These are phyloP conservation scores for Escovopsis sp. DNA, from an alignment of 2,329 filamentous ascomycete genomes.

Conservation along the genomic window DNA sequence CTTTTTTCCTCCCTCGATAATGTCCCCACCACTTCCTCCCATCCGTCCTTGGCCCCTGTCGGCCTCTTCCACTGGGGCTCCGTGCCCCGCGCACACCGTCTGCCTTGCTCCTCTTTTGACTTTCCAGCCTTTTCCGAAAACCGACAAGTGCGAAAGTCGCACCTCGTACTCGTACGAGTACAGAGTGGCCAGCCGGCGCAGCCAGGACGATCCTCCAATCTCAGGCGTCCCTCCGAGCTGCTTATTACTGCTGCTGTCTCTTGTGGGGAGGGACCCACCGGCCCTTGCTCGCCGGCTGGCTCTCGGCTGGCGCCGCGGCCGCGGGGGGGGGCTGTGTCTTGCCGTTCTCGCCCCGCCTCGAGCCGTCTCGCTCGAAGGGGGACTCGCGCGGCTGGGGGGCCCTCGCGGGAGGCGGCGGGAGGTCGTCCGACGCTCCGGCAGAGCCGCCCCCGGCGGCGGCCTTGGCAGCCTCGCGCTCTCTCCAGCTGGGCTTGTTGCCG, in stretches of 20 bases:
- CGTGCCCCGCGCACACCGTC: no score
- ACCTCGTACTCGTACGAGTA: no score
- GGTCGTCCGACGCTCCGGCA: slow-evolving; percentile 17
- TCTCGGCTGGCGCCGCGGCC: slow-evolving; percentile 28
- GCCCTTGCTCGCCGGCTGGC: slow-evolving; percentile 38
- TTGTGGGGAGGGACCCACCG: slow-evolving; percentile 43
- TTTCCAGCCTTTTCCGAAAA: slow-evolving; percentile 9
- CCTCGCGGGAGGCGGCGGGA: slow-evolving; percentile 1
- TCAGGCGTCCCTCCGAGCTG: slow-evolving; percentile 5
- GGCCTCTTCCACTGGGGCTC: no score
- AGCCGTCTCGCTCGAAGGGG: slow-evolving; percentile 29
- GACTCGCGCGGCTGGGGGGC: slow-evolving; percentile 18
- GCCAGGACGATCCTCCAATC: slow-evolving; percentile 3
- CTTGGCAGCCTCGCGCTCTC: slow-evolving; percentile 51
- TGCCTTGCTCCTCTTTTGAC: no score
- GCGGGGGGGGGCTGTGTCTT: slow-evolving; percentile 25
- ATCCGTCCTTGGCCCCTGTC: slow-evolving; percentile 10
- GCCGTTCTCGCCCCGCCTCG: slow-evolving; percentile 27
- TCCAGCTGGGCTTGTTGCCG: slow-evolving; percentile 52
- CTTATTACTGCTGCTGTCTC: slow-evolving; percentile 17
- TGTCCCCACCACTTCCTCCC: slow-evolving; percentile 5
- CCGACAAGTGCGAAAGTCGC: slow-evolving; percentile 21
- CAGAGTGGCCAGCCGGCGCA: background rate
- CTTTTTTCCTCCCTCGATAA: no score
- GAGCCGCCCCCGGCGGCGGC: slow-evolving; percentile 16